A percentile compares a stretch with the other conserved stretches of the same genome.
These are phyloP conservation scores for Caloboletus inedulis DNA, from an alignment of 1,284 basidiomycete species.

Conservation along the genomic window DNA sequence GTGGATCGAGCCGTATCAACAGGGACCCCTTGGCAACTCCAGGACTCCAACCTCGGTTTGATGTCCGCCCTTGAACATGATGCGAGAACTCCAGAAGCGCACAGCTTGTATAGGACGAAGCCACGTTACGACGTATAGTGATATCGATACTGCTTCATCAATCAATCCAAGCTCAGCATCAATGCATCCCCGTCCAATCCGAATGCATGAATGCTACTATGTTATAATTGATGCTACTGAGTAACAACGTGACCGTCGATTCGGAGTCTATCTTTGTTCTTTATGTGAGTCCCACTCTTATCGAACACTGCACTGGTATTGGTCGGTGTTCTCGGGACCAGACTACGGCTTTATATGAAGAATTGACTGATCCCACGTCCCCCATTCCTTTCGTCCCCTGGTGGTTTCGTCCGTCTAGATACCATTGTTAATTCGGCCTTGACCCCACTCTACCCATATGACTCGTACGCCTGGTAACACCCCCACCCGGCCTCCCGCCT, in stretches of 20 bases:
- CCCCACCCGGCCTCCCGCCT: constrained; percentile 2
- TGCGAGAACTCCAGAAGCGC: background rate
- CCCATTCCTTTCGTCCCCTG: background rate
- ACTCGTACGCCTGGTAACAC: background rate
- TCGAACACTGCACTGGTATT: constrained; percentile 16
- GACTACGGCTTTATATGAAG: constrained; percentile 9
- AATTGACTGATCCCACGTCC: constrained; percentile 2
- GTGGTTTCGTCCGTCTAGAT: background rate
- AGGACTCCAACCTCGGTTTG: background rate
- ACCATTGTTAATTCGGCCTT: background rate
- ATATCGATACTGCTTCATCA: background rate
- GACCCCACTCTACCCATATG: constrained; percentile 1
- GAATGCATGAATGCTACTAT: background rate
- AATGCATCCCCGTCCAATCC: constrained; percentile 5
- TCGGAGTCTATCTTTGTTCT: background rate
- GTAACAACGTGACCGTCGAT: background rate
- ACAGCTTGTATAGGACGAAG: constrained; percentile 8
- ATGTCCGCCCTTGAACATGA: background rate
- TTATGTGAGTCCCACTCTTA: background rate
- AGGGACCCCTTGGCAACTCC: background rate
- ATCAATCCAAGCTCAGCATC: constrained; percentile 11
- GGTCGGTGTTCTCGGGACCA: constrained; percentile 1
- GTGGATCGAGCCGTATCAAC: background rate
- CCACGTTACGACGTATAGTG: constrained; percentile 1
- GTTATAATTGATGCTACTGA: background rate